Base-by-base conservation (phyloP, 208 protist species). In the Hexamita inflata region DNA sequence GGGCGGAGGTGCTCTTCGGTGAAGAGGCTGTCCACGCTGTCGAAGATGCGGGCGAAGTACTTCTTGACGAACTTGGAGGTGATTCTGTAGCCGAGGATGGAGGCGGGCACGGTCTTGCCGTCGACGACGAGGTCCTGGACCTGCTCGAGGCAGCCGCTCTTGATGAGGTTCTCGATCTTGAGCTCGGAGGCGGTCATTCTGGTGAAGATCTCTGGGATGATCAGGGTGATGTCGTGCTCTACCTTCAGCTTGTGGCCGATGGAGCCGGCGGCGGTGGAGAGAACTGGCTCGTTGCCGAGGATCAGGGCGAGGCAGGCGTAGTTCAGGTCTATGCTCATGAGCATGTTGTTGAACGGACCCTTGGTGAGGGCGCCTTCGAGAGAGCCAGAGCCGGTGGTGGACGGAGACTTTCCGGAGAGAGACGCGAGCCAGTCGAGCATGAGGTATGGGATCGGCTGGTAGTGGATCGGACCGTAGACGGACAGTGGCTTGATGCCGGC, bases 331-430 rank as follows among this genome's bases (percentile, higher is more conserved):
- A 59, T 57, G 28, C 42, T 76, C 39, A 38, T 11, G 19, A 42
- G 40, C 66, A 84, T 49, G 35, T 64, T 42, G 62, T 83, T 83
- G 76, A 84, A 84, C 4, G 83, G 81, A 39, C 83, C 83, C 62
- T 86, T 86, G n/a, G 83, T 86, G 15, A 86, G 58, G 1, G 83
- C 81, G 32, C 81, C 81, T 75, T 86, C 83, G 26, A 76, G 11
- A n/a, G n/a, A n/a, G 45, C 83, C 83, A 29, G 79, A 57, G 28
- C 81, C 82, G 15, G 78, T 83, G 4, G 81, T 85, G 1, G 81
- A 84, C 29, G 82, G 81, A 40, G 82, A 85, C 45, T 80, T 81
- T 39, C 82, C 82, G 35, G 82, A 81, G 35, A 84, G 29, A 11
- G 60, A 84, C 39, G 76, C 60, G 15, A 80, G 81, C 0, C 75